Conservation (phyloP, 306 rosid species). For the Bauhinia variegata region DNA sequence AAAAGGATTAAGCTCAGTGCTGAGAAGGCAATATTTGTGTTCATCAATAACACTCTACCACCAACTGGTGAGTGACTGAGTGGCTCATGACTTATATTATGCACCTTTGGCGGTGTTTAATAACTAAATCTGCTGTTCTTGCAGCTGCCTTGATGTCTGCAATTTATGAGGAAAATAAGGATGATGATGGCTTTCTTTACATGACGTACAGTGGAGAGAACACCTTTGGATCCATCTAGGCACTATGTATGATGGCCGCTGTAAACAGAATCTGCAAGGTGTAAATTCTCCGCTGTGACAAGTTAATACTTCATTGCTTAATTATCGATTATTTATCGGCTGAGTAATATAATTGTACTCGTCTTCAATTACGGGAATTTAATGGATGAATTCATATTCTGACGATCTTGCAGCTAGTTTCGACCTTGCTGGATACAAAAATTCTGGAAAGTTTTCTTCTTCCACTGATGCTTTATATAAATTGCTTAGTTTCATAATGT, state of each 20-base stretch:
- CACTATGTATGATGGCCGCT: constrained; percentile 21
- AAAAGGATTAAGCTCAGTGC: constrained; percentile 83
- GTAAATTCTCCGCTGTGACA: constrained; percentile 43
- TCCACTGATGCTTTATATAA: too few relatives aligned
- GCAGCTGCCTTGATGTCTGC: constrained; percentile 85
- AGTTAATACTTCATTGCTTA: constrained; percentile 16
- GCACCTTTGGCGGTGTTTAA: neutral
- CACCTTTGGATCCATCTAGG: constrained; percentile 67
- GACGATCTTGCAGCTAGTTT: neutral
- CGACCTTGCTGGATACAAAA: neutral
- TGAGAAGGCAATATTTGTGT: constrained; percentile 89
- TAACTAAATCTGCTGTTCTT: constrained; percentile 36
- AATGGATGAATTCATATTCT: neutral
- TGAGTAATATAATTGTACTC: constrained; percentile 14
- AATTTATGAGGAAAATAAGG: constrained; percentile 83
- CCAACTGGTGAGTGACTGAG: constrained; percentile 64
- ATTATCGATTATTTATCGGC: neutral
- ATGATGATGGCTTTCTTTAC: constrained; percentile 96
- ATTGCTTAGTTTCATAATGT: neutral
- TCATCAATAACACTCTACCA: constrained; percentile 75
- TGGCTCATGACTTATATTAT: neutral
- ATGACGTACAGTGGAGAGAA: constrained; percentile 97
- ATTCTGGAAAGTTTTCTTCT: too few relatives aligned
- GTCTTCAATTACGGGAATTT: constrained; percentile 14
- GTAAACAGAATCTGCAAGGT: constrained; percentile 50